Conservation (phyloP, 495 filamentous ascomycete genomes). For the Evernia prunastri region DNA sequence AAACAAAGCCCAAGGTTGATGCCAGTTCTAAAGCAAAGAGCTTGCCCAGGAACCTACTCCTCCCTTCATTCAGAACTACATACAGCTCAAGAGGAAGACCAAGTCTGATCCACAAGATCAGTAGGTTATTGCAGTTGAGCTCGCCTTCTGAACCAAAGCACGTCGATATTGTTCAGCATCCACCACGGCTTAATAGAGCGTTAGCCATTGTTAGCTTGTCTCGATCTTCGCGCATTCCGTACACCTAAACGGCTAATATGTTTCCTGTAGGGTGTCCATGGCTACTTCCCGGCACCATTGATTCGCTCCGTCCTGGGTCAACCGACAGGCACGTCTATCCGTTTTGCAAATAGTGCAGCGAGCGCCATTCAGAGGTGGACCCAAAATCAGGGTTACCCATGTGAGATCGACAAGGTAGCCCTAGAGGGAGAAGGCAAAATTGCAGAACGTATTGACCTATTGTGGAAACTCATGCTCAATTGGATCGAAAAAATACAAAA, state of each 20-base stretch:
- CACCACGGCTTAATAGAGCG: slow-evolving; percentile 69
- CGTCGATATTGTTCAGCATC: slow-evolving; percentile 61
- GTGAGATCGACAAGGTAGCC: slow-evolving; percentile 80
- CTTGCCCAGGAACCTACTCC: slow-evolving; percentile 50
- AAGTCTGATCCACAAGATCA: slow-evolving; percentile 65
- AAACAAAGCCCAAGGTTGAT: slow-evolving; percentile 4
- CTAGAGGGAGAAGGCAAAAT: slow-evolving; percentile 98
- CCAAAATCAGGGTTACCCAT: slow-evolving; percentile 55
- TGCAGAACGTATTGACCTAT: slow-evolving; percentile 74
- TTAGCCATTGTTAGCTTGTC: slow-evolving; percentile 55
- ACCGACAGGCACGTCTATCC: slow-evolving; percentile 88
- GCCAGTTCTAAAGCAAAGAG: slow-evolving; percentile 9
- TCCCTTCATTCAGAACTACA: slow-evolving; percentile 62
- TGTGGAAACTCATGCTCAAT: slow-evolving; percentile 92
- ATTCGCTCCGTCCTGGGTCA: slow-evolving; percentile 85
- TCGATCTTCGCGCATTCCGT: background rate
- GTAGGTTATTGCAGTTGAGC: slow-evolving; percentile 56
- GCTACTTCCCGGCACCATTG: slow-evolving; percentile 80
- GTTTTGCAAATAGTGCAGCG: slow-evolving; percentile 84
- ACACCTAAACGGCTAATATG: background rate
- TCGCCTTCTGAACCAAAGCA: slow-evolving; percentile 59
- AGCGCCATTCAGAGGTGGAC: slow-evolving; percentile 78
- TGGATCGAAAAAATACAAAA: slow-evolving; percentile 86
- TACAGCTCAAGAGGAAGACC: slow-evolving; percentile 61
- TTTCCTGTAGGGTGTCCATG: slow-evolving; percentile 62